Conservation (phyloP, 768 basidiomycete genomes). For the Leccinum aurantiacum region DNA sequence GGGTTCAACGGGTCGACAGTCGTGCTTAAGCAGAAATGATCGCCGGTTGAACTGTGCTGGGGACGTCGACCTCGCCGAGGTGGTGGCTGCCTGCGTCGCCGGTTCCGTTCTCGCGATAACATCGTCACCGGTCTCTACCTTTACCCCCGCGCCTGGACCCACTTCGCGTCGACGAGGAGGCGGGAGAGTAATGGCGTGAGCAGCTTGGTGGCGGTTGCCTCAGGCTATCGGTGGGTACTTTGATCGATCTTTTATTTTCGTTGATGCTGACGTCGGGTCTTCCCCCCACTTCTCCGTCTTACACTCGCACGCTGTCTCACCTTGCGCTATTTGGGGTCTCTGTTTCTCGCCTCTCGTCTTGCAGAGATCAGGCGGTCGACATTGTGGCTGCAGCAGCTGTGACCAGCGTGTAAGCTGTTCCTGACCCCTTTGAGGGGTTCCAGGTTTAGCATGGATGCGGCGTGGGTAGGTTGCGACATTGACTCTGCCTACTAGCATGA, state of each 20-base stretch:
- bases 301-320: background rate
- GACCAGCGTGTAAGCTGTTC: too few relatives aligned
- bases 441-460: too few relatives aligned
- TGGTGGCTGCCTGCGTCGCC: too few relatives aligned
- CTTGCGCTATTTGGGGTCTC: background rate
- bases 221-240: slow-evolving; percentile 50
- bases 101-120: background rate
- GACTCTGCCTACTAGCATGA: too few relatives aligned
- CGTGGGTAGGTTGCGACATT: too few relatives aligned
- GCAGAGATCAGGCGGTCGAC: too few relatives aligned
- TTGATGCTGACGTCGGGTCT: background rate
- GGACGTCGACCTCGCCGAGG: too few relatives aligned
- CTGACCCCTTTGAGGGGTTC: too few relatives aligned
- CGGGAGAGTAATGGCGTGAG: slow-evolving; percentile 35
- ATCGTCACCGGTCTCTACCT: background rate
- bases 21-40: slow-evolving; percentile 24
- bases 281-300: background rate
- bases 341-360: too few relatives aligned
- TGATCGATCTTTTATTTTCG: background rate
- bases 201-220: slow-evolving; percentile 60
- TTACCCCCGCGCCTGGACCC: background rate
- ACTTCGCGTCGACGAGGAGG: background rate
- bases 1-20: background rate
- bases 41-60: too few relatives aligned
- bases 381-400: too few relatives aligned